A percentile compares a stretch with the other conserved stretches of the same genome.
These are phyloP conservation scores for Wickerhamomyces mucosus DNA, from an alignment of 805 yeast species.

Conservation along the genomic window DNA sequence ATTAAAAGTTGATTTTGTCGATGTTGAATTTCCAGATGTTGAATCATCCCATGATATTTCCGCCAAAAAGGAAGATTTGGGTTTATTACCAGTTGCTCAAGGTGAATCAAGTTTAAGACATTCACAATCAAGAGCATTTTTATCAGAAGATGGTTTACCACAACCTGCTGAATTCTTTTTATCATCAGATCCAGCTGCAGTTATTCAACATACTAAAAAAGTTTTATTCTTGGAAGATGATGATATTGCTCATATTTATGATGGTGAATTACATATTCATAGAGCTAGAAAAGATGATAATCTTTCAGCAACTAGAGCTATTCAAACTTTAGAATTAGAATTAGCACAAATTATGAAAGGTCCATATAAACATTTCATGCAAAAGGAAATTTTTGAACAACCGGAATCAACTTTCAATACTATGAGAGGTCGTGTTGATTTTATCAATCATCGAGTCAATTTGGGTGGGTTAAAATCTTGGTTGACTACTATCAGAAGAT, in stretches of 20 bases:
- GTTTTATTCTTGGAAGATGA: conserved; percentile 95
- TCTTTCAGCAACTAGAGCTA: conserved; percentile 89
- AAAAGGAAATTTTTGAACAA: conserved; percentile 96
- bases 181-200: conserved; percentile 96
- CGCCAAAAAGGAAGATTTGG: conserved; percentile 16
- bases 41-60: conserved; percentile 20
- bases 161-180: conserved; percentile 93
- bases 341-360: conserved; percentile 98
- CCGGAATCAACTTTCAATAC: conserved; percentile 98
- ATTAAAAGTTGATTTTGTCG: conserved; percentile 95
- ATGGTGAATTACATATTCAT: conserved; percentile 97
- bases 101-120: conserved; percentile 51
- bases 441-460: conserved; percentile 63
- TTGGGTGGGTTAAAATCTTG: conserved; percentile 86
- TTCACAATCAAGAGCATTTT: conserved; percentile 92
- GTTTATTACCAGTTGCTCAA: conserved; percentile 29
- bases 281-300: conserved; percentile 84
- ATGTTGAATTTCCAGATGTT: conserved; percentile 79
- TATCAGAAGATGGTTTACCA: conserved; percentile 87
- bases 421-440: conserved; percentile 98
- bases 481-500: conserved; percentile 83
- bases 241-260: conserved; percentile 96
- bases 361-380: conserved; percentile 93
- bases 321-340: conserved; percentile 95
- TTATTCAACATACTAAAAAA: conserved; percentile 92